Percentiles rank a stretch among this genome's conserved stretches.
These are phyloP conservation scores for Avicennia marina DNA, from an alignment of 257 asterid genomes.

Conservation along the genomic window DNA sequence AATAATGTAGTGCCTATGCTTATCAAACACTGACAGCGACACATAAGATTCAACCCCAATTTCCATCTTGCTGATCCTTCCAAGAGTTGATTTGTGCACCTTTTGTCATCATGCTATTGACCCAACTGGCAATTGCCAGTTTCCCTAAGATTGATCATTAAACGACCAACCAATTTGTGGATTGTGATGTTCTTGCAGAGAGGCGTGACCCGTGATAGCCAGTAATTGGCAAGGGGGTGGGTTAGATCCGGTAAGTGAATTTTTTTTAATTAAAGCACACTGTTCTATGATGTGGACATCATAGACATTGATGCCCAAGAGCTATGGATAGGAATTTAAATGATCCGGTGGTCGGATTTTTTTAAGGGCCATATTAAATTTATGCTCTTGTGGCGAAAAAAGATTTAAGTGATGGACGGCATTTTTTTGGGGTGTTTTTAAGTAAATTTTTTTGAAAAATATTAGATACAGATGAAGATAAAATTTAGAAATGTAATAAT, in stretches of 20 bases:
- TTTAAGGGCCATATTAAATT: background rate
- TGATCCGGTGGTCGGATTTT: background rate
- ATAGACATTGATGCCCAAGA: background rate
- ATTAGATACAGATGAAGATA: too few relatives aligned
- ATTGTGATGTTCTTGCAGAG: too few relatives aligned
- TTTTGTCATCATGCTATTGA: background rate
- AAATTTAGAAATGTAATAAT: too few relatives aligned
- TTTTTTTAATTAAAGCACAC: background rate
- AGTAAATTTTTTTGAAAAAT: too few relatives aligned
- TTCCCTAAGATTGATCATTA: background rate
- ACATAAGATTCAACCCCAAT: background rate
- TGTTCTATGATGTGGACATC: background rate
- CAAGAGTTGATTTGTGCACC: background rate
- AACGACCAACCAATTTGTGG: background rate
- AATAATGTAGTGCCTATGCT: background rate
- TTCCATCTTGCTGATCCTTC: background rate
- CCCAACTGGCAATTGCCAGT: background rate
- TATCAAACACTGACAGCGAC: constrained; percentile 15
- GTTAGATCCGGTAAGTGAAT: background rate
- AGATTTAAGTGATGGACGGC: too few relatives aligned
- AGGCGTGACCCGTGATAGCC: background rate
- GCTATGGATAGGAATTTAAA: background rate
- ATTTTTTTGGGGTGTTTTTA: too few relatives aligned
- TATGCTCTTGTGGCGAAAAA: background rate
- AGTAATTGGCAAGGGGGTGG: background rate